A percentile compares a stretch with the other conserved stretches of the same genome.
Conservation (phyloP, 352 stramenopile species). For the Chrysophaeum taylorii region DNA sequence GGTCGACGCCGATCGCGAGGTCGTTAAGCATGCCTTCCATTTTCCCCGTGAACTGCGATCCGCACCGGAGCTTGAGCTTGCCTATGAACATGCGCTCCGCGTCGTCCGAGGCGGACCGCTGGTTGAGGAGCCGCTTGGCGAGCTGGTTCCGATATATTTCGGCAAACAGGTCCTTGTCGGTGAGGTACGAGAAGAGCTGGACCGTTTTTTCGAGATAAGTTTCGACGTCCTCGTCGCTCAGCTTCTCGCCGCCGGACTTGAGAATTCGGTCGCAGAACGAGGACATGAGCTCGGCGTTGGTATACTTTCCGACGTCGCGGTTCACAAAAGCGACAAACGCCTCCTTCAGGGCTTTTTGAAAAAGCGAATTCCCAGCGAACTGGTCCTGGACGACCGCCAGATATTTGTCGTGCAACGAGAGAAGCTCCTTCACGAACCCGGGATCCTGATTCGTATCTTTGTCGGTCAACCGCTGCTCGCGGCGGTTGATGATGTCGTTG, state of each 20-base stretch:
- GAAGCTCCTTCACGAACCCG: slow-evolving; percentile 94
- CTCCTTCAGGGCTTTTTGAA: slow-evolving; percentile 98
- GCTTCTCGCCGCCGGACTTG: slow-evolving; percentile 93
- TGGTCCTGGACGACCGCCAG: slow-evolving; percentile 88
- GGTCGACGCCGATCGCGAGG: slow-evolving; percentile 86
- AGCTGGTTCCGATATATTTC: slow-evolving; percentile 97
- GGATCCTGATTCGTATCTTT: slow-evolving; percentile 67
- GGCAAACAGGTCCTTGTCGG: slow-evolving; percentile 98
- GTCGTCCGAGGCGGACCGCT: slow-evolving; percentile 92
- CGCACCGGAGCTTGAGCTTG: slow-evolving; percentile 96
- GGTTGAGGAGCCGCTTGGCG: slow-evolving; percentile 92
- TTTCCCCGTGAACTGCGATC: slow-evolving; percentile 95
- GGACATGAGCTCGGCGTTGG: slow-evolving; percentile 97
- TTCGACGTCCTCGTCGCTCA: slow-evolving; percentile 87
- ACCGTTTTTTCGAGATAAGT: slow-evolving; percentile 93
- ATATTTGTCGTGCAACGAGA: slow-evolving; percentile 93
- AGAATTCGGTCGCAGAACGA: slow-evolving; percentile 98
- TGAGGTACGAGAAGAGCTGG: slow-evolving; percentile 97
- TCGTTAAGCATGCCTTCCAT: slow-evolving; percentile 99
- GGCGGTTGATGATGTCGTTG: slow-evolving; percentile 55
- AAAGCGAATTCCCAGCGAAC: slow-evolving; percentile 89
- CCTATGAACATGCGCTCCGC: slow-evolving; percentile 97
- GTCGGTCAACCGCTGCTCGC: slow-evolving; percentile 46
- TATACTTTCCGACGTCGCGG: slow-evolving; percentile 90
- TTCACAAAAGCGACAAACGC: slow-evolving; percentile 99